phyloP scores from a whole-genome alignment of 2,329 filamentous ascomycete genomes.

The Berkeleyomyces basicola region DNA sequence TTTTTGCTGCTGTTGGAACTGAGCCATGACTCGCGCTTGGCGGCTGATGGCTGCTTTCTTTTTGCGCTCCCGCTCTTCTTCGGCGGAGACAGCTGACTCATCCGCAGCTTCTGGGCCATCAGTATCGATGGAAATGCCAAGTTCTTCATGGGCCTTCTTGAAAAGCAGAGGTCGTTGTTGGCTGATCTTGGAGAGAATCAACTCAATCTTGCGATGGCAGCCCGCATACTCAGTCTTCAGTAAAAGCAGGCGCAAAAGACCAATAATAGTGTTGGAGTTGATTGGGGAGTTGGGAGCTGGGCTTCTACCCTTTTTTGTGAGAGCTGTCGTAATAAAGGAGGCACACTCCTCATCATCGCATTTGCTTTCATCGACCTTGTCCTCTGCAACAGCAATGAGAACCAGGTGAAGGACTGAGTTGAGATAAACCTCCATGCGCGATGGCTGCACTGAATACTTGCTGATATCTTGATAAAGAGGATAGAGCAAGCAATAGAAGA shows the following conservation, averaged over 20 bases:
- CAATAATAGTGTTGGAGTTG: conserved; percentile 43
- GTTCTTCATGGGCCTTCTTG: conserved; percentile 44
- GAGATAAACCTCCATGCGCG: conserved; percentile 76
- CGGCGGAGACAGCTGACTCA: conserved; percentile 34
- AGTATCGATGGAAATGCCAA: conserved; percentile 58
- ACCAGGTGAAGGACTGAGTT: conserved; percentile 82
- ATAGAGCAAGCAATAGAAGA: conserved; percentile 78
- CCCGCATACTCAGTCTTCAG: conserved; percentile 60
- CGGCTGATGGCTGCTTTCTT: conserved; percentile 82
- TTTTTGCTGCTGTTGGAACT: conserved; percentile 95
- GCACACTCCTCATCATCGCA: background rate
- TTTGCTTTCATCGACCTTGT: conserved; percentile 33
- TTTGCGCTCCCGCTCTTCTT: conserved; percentile 64
- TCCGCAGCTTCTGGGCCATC: conserved; percentile 48
- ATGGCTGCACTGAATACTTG: conserved; percentile 60
- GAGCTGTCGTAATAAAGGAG: conserved; percentile 4
- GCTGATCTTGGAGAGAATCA: conserved; percentile 71
- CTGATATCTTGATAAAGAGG: conserved; percentile 50
- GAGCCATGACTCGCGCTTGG: conserved; percentile 89
- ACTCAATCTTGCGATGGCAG: conserved; percentile 67
- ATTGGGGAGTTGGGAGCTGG: conserved; percentile 24
- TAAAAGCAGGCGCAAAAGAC: conserved; percentile 44
- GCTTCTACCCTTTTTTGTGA: background rate
- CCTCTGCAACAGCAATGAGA: conserved; percentile 73
- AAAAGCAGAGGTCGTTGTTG: conserved; percentile 65